Base-by-base conservation (phyloP, 164 flowering plant genomes). In the Magnolia sinica region DNA sequence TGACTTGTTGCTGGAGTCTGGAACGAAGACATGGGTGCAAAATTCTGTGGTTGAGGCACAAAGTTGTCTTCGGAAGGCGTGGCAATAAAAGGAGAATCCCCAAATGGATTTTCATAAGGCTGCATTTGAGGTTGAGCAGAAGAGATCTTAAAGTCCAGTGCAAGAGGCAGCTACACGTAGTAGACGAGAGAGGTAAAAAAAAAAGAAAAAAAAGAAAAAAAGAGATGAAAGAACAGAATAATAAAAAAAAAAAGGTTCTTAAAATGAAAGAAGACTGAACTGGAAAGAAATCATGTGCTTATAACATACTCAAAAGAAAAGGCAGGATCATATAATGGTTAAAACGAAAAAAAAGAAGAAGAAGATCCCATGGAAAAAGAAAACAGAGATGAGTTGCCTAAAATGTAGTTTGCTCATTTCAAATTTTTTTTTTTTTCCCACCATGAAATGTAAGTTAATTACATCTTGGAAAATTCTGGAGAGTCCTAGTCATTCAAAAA, bases 21-120 rank as follows among this genome's bases (percentile, higher is more conserved):
- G 77, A 83, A 87, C 70, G 86, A 29, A 66, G 81, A n/a, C 7
- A 78, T 7, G 19, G 88, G 72, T 18, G 84, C 64, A 65, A 78
- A 70, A 71, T 76, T 72, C 80, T 84, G 91, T 1, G 82, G 74
- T 73, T 82, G 88, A 80, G 74, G 68, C 51, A 73, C 73, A 23
- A 68, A 66, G 73, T 66, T 75, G 24, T 87, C 83, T 61, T 83
- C 50, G 8, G 96, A 81, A 55, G 96, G 88, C 16, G 83, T n/a
- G 76, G 98, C 98, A 83, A 81, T 91, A 77, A 96, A 96, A 70
- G 99, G 97, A 71, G 90, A 73, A 70, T 94, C 97, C 4, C 99
- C 98, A 85, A 96, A 96, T 77, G 98, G 98, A 84, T 96, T 92
- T 74, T 87, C 94, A 84, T 84, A 85, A 59, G 90, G 64, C 99